These are phyloP conservation scores for Chenopodium quinoa DNA, from an alignment of 148 eudicot species.

Conservation along the genomic window DNA sequence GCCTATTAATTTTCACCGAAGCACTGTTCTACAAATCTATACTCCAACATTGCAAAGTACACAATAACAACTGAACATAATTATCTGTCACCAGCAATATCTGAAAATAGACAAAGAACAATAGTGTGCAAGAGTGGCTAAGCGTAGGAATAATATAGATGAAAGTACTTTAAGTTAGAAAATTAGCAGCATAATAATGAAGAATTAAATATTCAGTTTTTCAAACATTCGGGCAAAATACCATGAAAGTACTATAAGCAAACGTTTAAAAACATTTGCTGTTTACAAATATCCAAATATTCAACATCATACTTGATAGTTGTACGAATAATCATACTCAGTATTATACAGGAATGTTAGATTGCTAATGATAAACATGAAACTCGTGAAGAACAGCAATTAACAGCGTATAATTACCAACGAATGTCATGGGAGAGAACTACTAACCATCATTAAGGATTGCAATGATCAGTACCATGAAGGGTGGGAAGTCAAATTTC, in stretches of 20 bases:
- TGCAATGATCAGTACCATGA: slow-evolving; percentile 60
- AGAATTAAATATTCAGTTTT: too few relatives aligned
- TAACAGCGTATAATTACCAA: not conserved
- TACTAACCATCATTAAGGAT: slow-evolving; percentile 49
- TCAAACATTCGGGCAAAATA: too few relatives aligned
- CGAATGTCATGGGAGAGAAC: not conserved
- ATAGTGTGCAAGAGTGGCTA: not conserved
- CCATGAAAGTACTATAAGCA: not conserved
- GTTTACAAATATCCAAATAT: not conserved
- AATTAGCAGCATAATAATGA: not conserved
- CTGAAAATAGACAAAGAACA: too few relatives aligned
- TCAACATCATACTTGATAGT: not conserved
- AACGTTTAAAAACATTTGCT: not conserved
- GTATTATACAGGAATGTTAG: not conserved
- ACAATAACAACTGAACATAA: not conserved
- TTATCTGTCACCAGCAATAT: not conserved
- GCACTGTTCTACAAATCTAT: not conserved
- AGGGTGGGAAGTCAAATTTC: slow-evolving; percentile 52
- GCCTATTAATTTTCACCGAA: not conserved
- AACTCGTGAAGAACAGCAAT: not conserved
- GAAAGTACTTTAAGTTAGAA: not conserved
- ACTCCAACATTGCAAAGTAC: too few relatives aligned
- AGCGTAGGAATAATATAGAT: not conserved
- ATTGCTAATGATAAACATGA: not conserved
- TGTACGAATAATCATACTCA: not conserved